Conservation (phyloP, 345 rosid species). For the Eucalyptus sp. region DNA sequence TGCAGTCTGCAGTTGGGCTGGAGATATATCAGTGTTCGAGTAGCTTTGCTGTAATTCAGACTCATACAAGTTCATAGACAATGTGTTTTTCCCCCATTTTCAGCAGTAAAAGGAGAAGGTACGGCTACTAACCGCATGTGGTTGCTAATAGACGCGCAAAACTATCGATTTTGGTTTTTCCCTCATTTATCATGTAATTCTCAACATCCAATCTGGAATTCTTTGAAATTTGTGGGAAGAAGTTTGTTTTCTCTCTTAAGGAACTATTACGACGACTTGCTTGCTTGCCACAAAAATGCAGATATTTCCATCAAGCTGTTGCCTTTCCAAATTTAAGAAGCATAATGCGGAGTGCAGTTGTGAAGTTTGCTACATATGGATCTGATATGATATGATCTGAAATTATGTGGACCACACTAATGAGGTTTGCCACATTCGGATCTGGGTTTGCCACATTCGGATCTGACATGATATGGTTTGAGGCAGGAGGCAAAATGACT, state of each 20-base stretch:
- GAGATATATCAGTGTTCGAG: slow-evolving; percentile 43
- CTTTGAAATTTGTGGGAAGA: not conserved
- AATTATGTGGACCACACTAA: not conserved
- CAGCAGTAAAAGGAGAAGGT: not conserved
- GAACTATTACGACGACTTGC: not conserved
- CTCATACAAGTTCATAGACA: not conserved
- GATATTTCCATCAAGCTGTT: not conserved
- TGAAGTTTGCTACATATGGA: not conserved
- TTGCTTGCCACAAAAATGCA: not conserved
- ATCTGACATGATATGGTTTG: not conserved
- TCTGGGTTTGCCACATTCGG: not conserved
- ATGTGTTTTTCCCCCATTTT: not conserved
- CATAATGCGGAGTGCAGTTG: not conserved
- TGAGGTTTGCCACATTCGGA: not conserved
- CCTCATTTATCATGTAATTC: slow-evolving; percentile 5
- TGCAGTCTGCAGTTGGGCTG: slow-evolving; percentile 77
- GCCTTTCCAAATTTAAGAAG: not conserved
- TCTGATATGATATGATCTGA: not conserved
- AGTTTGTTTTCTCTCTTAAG: not conserved
- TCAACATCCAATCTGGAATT: not conserved
- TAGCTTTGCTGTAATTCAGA: not conserved
- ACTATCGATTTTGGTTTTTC: not conserved
- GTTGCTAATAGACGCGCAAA: not conserved
- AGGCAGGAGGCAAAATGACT: not conserved
- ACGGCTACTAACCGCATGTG: not conserved